Evolutionary conservation across 345 rosid genomes (phyloP), one percentile per base, ranked within the genome.

Genomic region (Crucihimalaya himalaica): DNA sequence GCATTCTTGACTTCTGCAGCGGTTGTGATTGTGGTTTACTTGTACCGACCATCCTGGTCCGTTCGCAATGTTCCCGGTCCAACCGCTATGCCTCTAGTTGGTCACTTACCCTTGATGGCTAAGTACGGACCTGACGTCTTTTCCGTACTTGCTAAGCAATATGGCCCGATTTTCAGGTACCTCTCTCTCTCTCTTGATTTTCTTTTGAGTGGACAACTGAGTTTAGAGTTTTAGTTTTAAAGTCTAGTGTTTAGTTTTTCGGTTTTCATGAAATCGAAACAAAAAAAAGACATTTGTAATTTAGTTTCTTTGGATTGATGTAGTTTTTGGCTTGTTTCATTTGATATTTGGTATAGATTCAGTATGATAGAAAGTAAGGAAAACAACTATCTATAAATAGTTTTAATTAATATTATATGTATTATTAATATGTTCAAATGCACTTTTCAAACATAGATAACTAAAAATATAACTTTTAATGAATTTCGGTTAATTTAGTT

Each of bases 141-240:
- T 78, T 83, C 96, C 8, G 80, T 88, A 48, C 96, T 89, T 59
- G 96, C 96, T 74, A 83, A 88, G 48, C 83, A 70, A 37, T 89
- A 91, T 77, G 95, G 98, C 42, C 95, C 97, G 47, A 84, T 89
- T 70, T 94, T 86, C 95, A 91, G 98, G 97, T 93, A n/a, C 53
- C 42, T 83, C 64, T 51, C 23, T 83, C 66, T 59, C 19, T 68
- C 21, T 55, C 77, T 73, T 14, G 20, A 45, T 73, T 65, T 56
- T 63, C 9, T 18, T 32, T 58, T 45, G 8, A 5, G 9, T 46
- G 64, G 65, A 25, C 15, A 23, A 40, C 8, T 1, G 1, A 23
- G 13, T 37, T 50, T 39, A 21, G 7, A 35, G 13, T 20, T 58
- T 34, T 19, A 12, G 4, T 18, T 16, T 5, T 13, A n/a, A n/a